phyloP scores from a whole-genome alignment of 495 filamentous ascomycete genomes.

The Sphaerosporella brunnea region DNA sequence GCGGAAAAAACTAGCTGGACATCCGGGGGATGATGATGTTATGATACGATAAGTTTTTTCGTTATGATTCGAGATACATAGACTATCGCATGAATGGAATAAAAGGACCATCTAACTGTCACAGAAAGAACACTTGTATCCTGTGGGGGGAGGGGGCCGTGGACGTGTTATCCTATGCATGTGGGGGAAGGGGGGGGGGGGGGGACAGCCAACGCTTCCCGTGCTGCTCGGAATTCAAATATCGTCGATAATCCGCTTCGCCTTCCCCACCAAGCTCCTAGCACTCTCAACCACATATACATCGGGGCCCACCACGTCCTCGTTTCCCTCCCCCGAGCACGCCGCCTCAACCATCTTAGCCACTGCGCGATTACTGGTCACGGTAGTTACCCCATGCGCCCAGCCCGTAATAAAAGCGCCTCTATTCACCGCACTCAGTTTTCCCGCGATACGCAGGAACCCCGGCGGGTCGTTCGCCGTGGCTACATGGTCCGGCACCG shows the following conservation, averaged over 20 bases:
- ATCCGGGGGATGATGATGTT: too few relatives aligned
- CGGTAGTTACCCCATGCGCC: constrained; percentile 40
- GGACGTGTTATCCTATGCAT: too few relatives aligned
- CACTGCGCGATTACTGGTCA: constrained; percentile 48
- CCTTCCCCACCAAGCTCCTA: constrained; percentile 48
- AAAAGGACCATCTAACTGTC: too few relatives aligned
- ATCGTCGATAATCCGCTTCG: constrained; percentile 29
- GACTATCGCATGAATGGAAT: too few relatives aligned
- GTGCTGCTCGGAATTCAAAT: too few relatives aligned
- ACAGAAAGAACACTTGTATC: too few relatives aligned
- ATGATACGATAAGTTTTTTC: too few relatives aligned
- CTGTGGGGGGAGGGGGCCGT: too few relatives aligned
- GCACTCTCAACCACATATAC: constrained; percentile 47
- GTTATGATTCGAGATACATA: too few relatives aligned
- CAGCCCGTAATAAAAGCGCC: constrained; percentile 56
- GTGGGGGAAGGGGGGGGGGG: too few relatives aligned
- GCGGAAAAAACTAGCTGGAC: constrained; percentile 26
- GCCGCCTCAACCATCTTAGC: constrained; percentile 43
- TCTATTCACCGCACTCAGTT: constrained; percentile 43
- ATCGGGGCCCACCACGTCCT: constrained; percentile 36
- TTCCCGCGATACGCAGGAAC: constrained; percentile 25
- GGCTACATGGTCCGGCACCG: constrained; percentile 1
- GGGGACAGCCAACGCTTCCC: too few relatives aligned
- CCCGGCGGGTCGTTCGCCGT: constrained; percentile 4
- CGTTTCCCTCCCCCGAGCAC: constrained; percentile 7